Evolutionary conservation across 176 grass and related monocot species (phyloP).

Genomic region (Triticum timopheevii): DNA sequence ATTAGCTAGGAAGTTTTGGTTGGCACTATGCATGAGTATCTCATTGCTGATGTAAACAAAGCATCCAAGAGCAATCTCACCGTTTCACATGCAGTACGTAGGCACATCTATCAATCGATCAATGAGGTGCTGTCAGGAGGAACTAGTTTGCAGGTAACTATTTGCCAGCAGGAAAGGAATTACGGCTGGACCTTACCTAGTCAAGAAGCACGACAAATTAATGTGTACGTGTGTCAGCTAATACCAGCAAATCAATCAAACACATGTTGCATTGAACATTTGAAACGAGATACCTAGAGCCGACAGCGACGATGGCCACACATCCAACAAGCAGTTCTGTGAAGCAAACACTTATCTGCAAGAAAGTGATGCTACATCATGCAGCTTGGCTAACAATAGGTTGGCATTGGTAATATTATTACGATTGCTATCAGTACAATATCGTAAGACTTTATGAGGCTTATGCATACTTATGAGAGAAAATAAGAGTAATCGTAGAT

Average conservation of each 20-base stretch:
- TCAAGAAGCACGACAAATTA: background rate
- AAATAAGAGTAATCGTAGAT: background rate
- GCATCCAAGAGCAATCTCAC: background rate
- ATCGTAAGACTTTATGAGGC: background rate
- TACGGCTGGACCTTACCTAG: background rate
- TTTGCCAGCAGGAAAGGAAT: background rate
- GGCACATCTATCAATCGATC: background rate
- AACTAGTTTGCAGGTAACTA: background rate
- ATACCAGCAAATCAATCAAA: conserved; percentile 6
- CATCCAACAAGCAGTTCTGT: background rate
- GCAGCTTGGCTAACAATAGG: background rate
- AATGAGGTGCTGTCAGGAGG: background rate
- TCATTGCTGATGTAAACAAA: background rate
- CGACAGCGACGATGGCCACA: background rate
- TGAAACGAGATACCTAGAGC: background rate
- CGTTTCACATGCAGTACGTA: background rate
- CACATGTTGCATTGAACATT: conserved; percentile 15
- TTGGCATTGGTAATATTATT: background rate
- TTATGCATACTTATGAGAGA: background rate
- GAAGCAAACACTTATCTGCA: conserved; percentile 11
- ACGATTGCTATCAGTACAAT: background rate
- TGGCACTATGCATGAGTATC: background rate
- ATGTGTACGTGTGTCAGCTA: background rate
- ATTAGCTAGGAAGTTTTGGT: background rate
- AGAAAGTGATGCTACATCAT: background rate